phyloP scores from a whole-genome alignment of 345 rosid species.

The Diplotaxis tenuifolia region DNA sequence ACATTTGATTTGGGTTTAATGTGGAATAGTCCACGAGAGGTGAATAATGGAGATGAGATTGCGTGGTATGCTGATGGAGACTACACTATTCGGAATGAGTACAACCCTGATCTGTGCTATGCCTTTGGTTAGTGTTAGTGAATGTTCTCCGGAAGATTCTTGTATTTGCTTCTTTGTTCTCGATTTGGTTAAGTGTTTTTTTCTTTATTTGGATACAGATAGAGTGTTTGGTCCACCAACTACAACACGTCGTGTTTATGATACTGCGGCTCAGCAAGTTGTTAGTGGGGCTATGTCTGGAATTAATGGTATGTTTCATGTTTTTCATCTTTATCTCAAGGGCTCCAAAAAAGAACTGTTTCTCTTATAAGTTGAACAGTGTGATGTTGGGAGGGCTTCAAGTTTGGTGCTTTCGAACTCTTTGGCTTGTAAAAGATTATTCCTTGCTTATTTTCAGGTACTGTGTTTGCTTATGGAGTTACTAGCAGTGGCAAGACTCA shows the following conservation, averaged over 20 bases:
- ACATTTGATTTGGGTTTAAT: neutral
- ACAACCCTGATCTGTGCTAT: conserved; percentile 63
- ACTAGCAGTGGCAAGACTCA: conserved; percentile 97
- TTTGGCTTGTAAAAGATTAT: neutral
- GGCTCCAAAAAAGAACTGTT: neutral
- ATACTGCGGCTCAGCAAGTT: conserved; percentile 80
- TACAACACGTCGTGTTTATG: conserved; percentile 82
- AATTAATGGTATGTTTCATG: conserved; percentile 56
- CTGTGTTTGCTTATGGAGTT: conserved; percentile 98
- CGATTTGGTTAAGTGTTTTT: conserved; percentile 5
- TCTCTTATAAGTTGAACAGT: conserved; percentile 11
- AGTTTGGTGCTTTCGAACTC: conserved; percentile 11
- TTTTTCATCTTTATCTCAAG: neutral
- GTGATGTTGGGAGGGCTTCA: conserved; percentile 1
- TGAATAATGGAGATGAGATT: conserved; percentile 75
- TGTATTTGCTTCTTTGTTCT: conserved; percentile 8
- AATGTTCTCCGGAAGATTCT: neutral
- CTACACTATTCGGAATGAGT: conserved; percentile 67
- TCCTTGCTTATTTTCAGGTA: conserved; percentile 50
- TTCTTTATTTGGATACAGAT: conserved; percentile 37
- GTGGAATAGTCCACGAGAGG: conserved; percentile 57
- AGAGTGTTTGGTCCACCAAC: conserved; percentile 89
- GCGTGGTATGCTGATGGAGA: conserved; percentile 90
- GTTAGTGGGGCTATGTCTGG: conserved; percentile 83
- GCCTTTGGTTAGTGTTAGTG: conserved; percentile 76